phyloP scores from a whole-genome alignment of 2,329 filamentous ascomycete genomes.

The Trematosphaeria pertusa region DNA sequence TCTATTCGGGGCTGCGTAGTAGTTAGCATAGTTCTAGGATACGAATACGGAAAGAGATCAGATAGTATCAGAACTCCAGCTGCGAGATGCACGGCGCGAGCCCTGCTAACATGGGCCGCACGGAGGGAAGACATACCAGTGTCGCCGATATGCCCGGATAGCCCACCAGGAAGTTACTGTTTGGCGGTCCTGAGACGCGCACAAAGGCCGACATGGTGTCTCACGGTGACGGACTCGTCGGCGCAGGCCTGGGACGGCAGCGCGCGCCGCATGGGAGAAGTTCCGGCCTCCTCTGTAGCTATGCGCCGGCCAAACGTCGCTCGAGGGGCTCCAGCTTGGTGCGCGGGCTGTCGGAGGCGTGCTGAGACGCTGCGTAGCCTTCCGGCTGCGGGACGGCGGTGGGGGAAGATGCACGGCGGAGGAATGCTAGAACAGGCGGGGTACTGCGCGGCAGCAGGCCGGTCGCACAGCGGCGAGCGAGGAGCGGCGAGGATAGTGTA shows the following conservation, averaged over 20 bases:
- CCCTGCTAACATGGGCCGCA: too few species aligned
- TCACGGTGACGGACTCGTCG: slow-evolving; percentile 33
- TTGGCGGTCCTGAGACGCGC: slow-evolving; percentile 95
- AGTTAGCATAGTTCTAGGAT: slow-evolving; percentile 29
- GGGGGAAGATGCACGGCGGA: slow-evolving; percentile 24
- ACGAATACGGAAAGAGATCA: slow-evolving; percentile 8
- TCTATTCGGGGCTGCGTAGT: slow-evolving; percentile 83
- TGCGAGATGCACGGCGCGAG: too few species aligned
- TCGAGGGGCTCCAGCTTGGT: slow-evolving; percentile 19
- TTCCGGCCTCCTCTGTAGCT: slow-evolving; percentile 19
- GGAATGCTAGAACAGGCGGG: slow-evolving; percentile 32
- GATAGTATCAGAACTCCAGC: too few species aligned
- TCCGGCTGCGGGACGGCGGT: slow-evolving; percentile 27
- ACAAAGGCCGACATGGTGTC: slow-evolving; percentile 73
- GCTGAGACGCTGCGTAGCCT: slow-evolving; percentile 26
- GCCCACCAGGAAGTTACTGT: slow-evolving; percentile 94
- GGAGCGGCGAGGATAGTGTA: slow-evolving; percentile 3
- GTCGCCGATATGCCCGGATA: slow-evolving; percentile 98
- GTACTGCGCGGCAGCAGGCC: slow-evolving; percentile 15
- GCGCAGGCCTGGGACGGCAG: slow-evolving; percentile 43
- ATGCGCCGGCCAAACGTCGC: slow-evolving; percentile 13
- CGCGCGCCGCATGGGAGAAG: slow-evolving; percentile 46
- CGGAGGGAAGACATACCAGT: slow-evolving; percentile 69
- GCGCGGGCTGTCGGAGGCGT: slow-evolving; percentile 12
- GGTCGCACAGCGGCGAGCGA: slow-evolving; percentile 17